Evolutionary conservation across 2,329 filamentous ascomycete species (phyloP), one percentile per base, ranked within the genome.

Genomic region (Hypoxylon sp.): DNA sequence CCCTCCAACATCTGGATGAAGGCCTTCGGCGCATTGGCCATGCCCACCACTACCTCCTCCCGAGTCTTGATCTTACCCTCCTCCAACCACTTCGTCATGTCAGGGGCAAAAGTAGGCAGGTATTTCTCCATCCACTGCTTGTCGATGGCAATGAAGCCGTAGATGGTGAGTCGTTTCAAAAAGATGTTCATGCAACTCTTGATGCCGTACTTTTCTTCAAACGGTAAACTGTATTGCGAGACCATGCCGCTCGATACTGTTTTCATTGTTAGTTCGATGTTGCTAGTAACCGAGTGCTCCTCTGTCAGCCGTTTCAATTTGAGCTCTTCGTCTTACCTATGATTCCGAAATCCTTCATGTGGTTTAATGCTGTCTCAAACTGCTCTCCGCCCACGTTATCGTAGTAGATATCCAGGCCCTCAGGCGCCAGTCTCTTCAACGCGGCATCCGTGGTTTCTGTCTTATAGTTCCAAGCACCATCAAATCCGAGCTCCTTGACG

Each of bases 391-490:
- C 79, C 3, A 82, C 78, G 46, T 80, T 81, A 57, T 81, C 78
- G 50, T 73, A 81, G 68, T 79, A 79, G 13, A 80, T 90, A 65
- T 95, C 90, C 55, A 95, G 80, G 3, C 90, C 90, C 8, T 91
- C 71, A 0, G 90, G 89, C 0, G 88, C 88, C 12, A 94, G 78
- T 50, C 88, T 79, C 59, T 77, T 72, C 47, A 95, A 77, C 0
- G 89, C 90, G 7, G 87, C 86, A 1, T 72, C 67, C 0, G 89
- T 80, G 61, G 80, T 82, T 75, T 94, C 89, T 61, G 83, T 91
- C 80, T 94, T 93, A 79, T 95, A 95, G 78, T 95, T 94, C 75
- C 93, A 94, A 6, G 86, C 90, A 11, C 60, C 73, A 46, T 82
- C 78, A 59, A 78, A 81, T 6, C 78, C 79, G 1, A 82, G 73